Conservation (phyloP, 2,329 filamentous ascomycete species). For the Thelonectria discophora region DNA sequence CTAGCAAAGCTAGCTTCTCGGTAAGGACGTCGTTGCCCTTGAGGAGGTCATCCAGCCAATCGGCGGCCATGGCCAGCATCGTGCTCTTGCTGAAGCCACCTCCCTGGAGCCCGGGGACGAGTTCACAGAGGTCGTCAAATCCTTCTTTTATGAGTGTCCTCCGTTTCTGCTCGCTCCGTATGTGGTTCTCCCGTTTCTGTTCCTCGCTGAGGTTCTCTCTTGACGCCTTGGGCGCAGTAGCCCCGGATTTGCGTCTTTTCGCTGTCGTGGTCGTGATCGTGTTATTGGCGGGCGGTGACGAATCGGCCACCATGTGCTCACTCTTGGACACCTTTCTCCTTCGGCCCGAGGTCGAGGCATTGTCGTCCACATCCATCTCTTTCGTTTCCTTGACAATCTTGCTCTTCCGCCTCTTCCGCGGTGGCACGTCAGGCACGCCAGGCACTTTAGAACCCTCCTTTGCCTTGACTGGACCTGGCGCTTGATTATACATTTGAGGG, state of each 20-base stretch:
- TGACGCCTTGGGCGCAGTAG: conserved; percentile 54
- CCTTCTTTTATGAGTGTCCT: conserved; percentile 83
- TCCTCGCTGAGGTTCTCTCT: conserved; percentile 81
- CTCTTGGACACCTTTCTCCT: conserved; percentile 60
- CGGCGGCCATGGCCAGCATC: conserved; percentile 77
- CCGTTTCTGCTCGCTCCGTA: conserved; percentile 86
- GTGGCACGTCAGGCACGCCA: conserved; percentile 54
- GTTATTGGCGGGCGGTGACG: conserved; percentile 47
- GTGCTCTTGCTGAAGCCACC: conserved; percentile 86
- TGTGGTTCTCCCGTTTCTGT: conserved; percentile 87
- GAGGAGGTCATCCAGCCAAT: conserved; percentile 79
- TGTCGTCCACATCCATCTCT: conserved; percentile 53
- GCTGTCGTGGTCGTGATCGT: conserved; percentile 52
- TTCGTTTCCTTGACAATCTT: conserved; percentile 55
- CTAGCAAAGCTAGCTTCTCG: conserved; percentile 57
- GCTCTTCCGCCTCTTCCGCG: conserved; percentile 65
- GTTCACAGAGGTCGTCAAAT: conserved; percentile 79
- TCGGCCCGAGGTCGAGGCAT: conserved; percentile 43
- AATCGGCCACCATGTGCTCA: conserved; percentile 45
- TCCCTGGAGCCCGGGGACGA: conserved; percentile 78
- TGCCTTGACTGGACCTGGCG: conserved; percentile 43
- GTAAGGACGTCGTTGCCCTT: conserved; percentile 71
- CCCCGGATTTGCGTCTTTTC: conserved; percentile 62
- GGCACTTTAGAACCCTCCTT: conserved; percentile 52
- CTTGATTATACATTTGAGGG: conserved; percentile 19